A percentile compares a stretch with the other conserved stretches of the same genome.
phyloP scores from a whole-genome alignment of 1,139 yeast genomes.

The Lodderomyces orthopsilosis region DNA sequence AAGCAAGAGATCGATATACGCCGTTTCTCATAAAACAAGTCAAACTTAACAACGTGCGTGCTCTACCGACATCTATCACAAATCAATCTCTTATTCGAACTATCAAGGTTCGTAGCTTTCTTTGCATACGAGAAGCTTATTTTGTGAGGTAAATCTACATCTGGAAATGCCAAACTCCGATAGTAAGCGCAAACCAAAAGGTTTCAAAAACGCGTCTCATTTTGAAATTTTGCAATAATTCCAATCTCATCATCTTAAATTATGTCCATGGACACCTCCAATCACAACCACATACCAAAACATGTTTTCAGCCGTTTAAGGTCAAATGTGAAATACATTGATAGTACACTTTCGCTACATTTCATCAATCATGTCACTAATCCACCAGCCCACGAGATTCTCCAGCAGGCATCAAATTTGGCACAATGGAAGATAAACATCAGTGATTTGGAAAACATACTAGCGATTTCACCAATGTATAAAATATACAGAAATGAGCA shows the following conservation, averaged over 20 bases:
- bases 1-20: too few species aligned
- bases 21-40: too few species aligned
- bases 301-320: constrained; percentile 8
- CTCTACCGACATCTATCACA: too few species aligned
- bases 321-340: constrained; percentile 21
- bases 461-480: constrained; percentile 18
- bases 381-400: constrained; percentile 20
- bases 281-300: constrained; percentile 13
- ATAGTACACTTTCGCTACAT: constrained; percentile 23
- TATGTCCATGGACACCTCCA: constrained; percentile 7
- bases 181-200: too few species aligned
- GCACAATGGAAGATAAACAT: constrained; percentile 18
- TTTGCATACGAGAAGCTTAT: too few species aligned
- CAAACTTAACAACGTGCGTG: too few species aligned
- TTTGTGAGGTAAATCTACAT: background rate
- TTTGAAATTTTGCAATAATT: too few species aligned
- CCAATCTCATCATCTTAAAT: too few species aligned
- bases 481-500: constrained; percentile 13
- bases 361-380: constrained; percentile 26
- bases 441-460: constrained; percentile 18
- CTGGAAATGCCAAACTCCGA: background rate
- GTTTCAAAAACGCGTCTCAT: too few species aligned
- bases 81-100: too few species aligned
- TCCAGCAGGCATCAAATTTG: constrained; percentile 21
- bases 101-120: too few species aligned